Conservation (phyloP, 2,329 filamentous ascomycete species). For the Samsoniella hepiali region DNA sequence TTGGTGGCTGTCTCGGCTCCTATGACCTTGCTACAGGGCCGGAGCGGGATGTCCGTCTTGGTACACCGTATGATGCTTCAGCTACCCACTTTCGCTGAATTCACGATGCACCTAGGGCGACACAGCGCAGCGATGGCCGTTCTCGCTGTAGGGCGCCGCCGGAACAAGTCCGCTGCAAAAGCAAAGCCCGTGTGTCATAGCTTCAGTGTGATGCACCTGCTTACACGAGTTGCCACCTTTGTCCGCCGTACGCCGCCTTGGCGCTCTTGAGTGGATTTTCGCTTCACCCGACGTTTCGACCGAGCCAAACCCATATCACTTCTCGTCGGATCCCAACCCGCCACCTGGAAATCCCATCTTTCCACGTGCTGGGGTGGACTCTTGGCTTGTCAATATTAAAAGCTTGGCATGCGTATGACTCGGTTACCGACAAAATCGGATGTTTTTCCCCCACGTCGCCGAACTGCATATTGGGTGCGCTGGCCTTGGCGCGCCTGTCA, state of each 20-base stretch:
- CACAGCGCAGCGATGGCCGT: too few species aligned
- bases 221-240: not conserved
- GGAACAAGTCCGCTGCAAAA: too few species aligned
- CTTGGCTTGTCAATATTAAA: not conserved
- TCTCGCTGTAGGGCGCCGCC: too few species aligned
- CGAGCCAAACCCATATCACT: not conserved
- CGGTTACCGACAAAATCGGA: slow-evolving; percentile 8
- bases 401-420: slow-evolving; percentile 5
- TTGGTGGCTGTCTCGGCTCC: too few species aligned
- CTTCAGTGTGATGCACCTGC: not conserved
- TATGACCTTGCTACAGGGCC: too few species aligned
- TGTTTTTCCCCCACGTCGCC: slow-evolving; percentile 1
- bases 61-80: too few species aligned
- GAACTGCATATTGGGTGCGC: not conserved
- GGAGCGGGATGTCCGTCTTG: too few species aligned
- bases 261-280: not conserved
- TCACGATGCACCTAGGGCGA: too few species aligned
- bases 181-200: not conserved
- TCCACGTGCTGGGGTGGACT: too few species aligned
- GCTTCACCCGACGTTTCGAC: slow-evolving; percentile 5
- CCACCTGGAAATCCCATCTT: not conserved
- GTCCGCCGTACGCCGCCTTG: not conserved
- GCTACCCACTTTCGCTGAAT: too few species aligned
- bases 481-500: not conserved
- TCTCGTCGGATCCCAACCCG: not conserved